These are phyloP conservation scores for Cladophialophora bantiana DNA, from an alignment of 2,329 filamentous ascomycete species.

Conservation along the genomic window DNA sequence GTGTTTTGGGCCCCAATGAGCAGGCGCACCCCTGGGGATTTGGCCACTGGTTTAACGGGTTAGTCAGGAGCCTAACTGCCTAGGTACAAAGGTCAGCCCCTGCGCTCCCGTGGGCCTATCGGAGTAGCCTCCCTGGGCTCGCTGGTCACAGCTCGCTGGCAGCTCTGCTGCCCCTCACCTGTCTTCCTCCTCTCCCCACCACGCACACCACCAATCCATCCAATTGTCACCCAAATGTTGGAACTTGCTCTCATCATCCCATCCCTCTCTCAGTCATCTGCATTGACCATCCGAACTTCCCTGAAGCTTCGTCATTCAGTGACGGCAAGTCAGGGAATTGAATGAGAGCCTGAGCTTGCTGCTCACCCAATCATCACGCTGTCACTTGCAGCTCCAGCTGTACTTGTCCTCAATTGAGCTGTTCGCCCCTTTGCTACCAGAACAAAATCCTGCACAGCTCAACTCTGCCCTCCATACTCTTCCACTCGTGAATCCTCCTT, in stretches of 20 bases:
- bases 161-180: neutral
- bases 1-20: neutral
- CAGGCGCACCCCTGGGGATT: neutral
- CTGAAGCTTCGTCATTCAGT: slow-evolving; percentile 24
- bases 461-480: neutral
- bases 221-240: slow-evolving; percentile 12
- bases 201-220: neutral
- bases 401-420: neutral
- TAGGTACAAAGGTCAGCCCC: neutral
- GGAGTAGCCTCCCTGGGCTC: neutral
- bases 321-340: slow-evolving; percentile 2
- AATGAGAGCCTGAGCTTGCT: slow-evolving; percentile 9
- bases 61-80: slow-evolving; percentile 1
- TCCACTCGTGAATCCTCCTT: slow-evolving; percentile 1
- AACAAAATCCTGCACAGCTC: slow-evolving; percentile 19
- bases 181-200: neutral
- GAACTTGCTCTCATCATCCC: slow-evolving; percentile 23
- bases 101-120: neutral
- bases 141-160: neutral
- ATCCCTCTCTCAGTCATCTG: slow-evolving; percentile 11
- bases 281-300: slow-evolving; percentile 7
- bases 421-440: slow-evolving; percentile 7
- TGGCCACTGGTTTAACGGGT: neutral
- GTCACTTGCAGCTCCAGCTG: slow-evolving; percentile 14
- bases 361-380: slow-evolving; percentile 23